Conservation (phyloP, 106 monocot species). For the Dendrobium officinale region DNA sequence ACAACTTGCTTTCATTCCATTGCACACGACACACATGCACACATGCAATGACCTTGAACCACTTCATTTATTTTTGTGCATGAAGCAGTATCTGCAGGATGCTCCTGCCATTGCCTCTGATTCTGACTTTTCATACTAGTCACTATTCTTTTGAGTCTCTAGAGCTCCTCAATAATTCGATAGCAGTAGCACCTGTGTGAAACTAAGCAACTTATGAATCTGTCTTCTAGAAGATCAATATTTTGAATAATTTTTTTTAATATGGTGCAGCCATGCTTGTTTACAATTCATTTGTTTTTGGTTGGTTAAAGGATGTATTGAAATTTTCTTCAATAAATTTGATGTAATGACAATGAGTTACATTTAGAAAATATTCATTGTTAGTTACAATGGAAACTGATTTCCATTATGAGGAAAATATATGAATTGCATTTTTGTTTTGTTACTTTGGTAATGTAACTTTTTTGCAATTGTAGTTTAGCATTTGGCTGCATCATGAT, state of each 20-base stretch:
- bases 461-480: background rate
- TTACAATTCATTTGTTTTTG: background rate
- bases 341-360: background rate
- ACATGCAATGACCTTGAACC: background rate
- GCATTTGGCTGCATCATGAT: background rate
- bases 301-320: background rate
- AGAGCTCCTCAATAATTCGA: background rate
- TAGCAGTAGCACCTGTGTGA: background rate
- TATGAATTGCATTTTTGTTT: background rate
- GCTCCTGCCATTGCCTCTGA: background rate
- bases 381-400: background rate
- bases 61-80: background rate
- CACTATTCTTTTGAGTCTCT: background rate
- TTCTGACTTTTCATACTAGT: background rate
- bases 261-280: background rate
- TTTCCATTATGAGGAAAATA: background rate
- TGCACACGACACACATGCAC: background rate
- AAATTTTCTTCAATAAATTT: background rate
- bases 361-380: background rate
- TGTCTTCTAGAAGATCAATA: background rate
- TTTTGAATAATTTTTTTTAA: background rate
- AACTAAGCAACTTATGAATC: background rate
- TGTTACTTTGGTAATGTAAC: background rate
- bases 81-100: constrained; percentile 2
- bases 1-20: background rate